Percentiles rank a stretch among this genome's conserved stretches.
Evolutionary conservation across 2,329 filamentous ascomycete genomes (phyloP).

Genomic region (Hyphodiscus sp.): DNA sequence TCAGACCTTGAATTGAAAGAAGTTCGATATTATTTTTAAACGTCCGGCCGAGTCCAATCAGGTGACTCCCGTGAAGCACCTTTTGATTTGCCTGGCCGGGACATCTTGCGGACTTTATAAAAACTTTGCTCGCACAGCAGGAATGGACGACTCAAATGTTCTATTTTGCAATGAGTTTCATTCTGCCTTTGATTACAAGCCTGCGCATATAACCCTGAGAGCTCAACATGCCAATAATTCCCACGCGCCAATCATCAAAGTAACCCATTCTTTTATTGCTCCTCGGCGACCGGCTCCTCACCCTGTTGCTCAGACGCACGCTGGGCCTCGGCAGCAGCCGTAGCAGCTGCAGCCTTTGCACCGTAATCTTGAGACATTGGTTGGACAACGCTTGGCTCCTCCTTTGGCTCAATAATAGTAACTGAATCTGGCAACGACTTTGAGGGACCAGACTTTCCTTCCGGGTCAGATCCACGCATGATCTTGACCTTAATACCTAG

Average conservation of each 20-base stretch:
- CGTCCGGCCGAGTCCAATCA: no score
- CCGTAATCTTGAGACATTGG: conserved; percentile 98
- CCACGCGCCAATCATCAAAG: conserved; percentile 26
- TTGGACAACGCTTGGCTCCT: conserved; percentile 91
- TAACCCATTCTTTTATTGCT: conserved; percentile 28
- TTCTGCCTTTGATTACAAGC: conserved; percentile 29
- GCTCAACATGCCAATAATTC: conserved; percentile 27
- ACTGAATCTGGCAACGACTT: conserved; percentile 98
- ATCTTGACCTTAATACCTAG: conserved; percentile 99
- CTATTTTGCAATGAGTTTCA: conserved; percentile 3
- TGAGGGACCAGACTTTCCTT: conserved; percentile 96
- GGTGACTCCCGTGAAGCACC: no score
- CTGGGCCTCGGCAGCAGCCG: conserved; percentile 58
- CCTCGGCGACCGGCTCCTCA: conserved; percentile 41
- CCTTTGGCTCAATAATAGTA: conserved; percentile 99
- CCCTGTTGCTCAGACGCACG: conserved; percentile 47
- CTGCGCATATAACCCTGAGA: conserved; percentile 20
- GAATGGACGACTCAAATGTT: background rate
- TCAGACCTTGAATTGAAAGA: background rate
- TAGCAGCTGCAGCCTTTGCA: conserved; percentile 72
- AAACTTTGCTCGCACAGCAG: no score
- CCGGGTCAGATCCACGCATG: conserved; percentile 98
- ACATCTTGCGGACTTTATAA: no score
- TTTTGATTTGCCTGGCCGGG: no score
- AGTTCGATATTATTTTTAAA: background rate